A percentile compares a stretch with the other conserved stretches of the same genome.
These are phyloP conservation scores for Gleditsia sinensis DNA, from an alignment of 306 rosid genomes.

Conservation along the genomic window DNA sequence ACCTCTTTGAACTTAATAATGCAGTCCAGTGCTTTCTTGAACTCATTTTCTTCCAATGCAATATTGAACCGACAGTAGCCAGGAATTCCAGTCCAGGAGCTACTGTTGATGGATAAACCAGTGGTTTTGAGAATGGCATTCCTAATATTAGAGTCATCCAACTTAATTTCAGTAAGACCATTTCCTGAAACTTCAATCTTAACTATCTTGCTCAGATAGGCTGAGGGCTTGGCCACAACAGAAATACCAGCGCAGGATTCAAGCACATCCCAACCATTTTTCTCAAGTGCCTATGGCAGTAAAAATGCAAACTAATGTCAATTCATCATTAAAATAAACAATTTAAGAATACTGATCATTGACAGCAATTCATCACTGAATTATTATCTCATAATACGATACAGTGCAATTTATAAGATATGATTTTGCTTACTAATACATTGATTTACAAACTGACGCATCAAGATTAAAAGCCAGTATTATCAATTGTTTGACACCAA, in stretches of 20 bases:
- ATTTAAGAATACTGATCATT: not conserved
- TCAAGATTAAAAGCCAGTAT: not conserved
- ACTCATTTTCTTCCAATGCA: slow-evolving; percentile 81
- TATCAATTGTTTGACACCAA: not conserved
- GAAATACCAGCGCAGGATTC: slow-evolving; percentile 79
- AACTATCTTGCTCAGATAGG: slow-evolving; percentile 67
- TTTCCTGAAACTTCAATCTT: slow-evolving; percentile 48
- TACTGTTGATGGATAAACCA: slow-evolving; percentile 89
- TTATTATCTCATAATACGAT: not conserved
- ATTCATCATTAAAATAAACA: not conserved
- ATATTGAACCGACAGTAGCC: slow-evolving; percentile 88
- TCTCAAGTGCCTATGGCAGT: slow-evolving; percentile 65
- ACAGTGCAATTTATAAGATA: not conserved
- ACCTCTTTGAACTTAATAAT: slow-evolving; percentile 55
- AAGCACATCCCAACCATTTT: slow-evolving; percentile 86
- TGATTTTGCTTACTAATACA: not conserved
- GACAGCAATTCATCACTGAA: not conserved
- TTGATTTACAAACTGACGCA: not conserved
- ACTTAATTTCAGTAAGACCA: slow-evolving; percentile 44
- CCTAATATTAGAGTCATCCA: slow-evolving; percentile 75
- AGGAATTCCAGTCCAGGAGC: slow-evolving; percentile 95
- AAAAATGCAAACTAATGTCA: not conserved
- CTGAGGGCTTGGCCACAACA: slow-evolving; percentile 85
- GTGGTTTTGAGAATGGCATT: slow-evolving; percentile 67
- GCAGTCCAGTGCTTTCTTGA: slow-evolving; percentile 79